phyloP scores from a whole-genome alignment of 345 rosid species.

The Murraya paniculata region DNA sequence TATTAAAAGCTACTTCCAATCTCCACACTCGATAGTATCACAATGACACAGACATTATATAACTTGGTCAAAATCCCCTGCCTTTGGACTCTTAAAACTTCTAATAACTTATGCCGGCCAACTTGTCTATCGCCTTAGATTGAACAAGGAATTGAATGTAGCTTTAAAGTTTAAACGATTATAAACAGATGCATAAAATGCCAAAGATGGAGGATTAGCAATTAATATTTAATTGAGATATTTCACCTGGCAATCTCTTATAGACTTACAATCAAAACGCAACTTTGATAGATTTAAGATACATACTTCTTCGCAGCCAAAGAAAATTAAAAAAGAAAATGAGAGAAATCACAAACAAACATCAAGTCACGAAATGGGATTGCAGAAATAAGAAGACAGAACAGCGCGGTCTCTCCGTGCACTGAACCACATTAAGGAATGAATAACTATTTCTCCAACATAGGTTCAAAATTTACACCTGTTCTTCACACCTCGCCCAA shows the following conservation, averaged over 20 bases:
- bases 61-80: background rate
- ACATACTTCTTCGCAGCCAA: background rate
- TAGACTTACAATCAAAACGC: slow-evolving; percentile 9
- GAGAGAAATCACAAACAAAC: background rate
- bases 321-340: background rate
- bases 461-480: slow-evolving; percentile 15
- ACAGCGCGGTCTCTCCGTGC: slow-evolving; percentile 3
- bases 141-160: background rate
- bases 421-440: slow-evolving; percentile 19
- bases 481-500: slow-evolving; percentile 31
- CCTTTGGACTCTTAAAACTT: background rate
- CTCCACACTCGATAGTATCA: background rate
- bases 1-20: background rate
- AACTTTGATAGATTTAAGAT: background rate
- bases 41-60: background rate
- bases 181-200: background rate
- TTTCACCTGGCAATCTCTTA: background rate
- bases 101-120: background rate
- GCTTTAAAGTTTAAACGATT: background rate
- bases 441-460: slow-evolving; percentile 22
- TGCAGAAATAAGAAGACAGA: slow-evolving; percentile 9
- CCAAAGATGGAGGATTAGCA: background rate
- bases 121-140: background rate
- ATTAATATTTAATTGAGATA: slow-evolving; percentile 1
- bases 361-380: slow-evolving; percentile 6